Conservation (phyloP, 1,284 basidiomycete species). For the Cryptococcus sp. region DNA sequence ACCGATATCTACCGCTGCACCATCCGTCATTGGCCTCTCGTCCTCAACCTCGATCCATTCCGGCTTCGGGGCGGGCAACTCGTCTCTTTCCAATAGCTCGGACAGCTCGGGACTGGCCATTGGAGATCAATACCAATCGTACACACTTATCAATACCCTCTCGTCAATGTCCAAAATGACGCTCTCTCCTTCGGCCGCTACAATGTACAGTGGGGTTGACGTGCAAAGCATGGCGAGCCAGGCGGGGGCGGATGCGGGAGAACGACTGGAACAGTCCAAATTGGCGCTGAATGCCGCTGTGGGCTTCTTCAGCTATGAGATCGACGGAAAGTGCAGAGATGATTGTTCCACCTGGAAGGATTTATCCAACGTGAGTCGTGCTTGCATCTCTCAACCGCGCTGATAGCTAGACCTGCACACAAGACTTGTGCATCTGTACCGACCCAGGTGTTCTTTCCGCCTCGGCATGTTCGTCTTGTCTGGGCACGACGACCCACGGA, state of each 20-base stretch:
- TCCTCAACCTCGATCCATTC: too few species aligned
- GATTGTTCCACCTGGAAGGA: constrained; percentile 10
- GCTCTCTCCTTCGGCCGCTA: not conserved
- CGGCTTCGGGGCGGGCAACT: too few species aligned
- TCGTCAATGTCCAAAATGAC: not conserved
- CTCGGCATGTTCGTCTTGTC: constrained; percentile 14
- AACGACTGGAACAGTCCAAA: not conserved
- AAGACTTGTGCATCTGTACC: constrained; percentile 23
- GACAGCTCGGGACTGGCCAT: not conserved
- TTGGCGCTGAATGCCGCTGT: constrained; percentile 7
- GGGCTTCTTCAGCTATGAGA: constrained; percentile 8
- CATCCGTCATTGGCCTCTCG: not conserved
- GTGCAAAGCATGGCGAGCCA: not conserved
- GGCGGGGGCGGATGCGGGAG: too few species aligned
- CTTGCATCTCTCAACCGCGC: not conserved
- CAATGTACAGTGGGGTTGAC: not conserved
- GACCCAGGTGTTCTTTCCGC: constrained; percentile 11
- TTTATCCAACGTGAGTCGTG: constrained; percentile 13
- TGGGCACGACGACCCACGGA: constrained; percentile 9
- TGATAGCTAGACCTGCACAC: constrained; percentile 14
- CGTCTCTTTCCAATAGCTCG: not conserved
- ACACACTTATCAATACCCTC: not conserved
- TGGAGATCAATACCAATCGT: not conserved
- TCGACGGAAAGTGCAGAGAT: constrained; percentile 6
- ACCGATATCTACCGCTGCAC: too few species aligned